These are phyloP conservation scores for Magnaporthiopsis incrustans DNA, from an alignment of 2,329 filamentous ascomycete species.

Conservation along the genomic window DNA sequence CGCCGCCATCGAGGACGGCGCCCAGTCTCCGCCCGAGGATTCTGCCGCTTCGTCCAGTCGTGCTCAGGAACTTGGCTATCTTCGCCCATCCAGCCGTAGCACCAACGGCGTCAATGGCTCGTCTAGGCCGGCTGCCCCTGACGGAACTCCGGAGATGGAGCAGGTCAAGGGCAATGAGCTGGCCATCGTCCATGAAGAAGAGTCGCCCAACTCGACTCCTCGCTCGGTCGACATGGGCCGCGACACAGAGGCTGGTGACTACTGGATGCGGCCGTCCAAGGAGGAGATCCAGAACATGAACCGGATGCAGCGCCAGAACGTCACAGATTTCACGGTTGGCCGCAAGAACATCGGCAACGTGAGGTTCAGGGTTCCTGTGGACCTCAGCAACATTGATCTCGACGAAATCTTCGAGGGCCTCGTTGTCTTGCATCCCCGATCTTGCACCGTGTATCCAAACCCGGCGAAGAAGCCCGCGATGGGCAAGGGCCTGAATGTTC, in stretches of 20 bases:
- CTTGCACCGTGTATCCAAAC: constrained; percentile 80
- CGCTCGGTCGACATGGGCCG: constrained; percentile 23
- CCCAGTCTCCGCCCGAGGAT: constrained; percentile 30
- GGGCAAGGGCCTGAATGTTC: constrained; percentile 87
- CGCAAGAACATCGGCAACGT: constrained; percentile 75
- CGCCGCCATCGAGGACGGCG: constrained; percentile 29
- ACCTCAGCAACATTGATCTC: constrained; percentile 70
- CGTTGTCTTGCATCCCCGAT: constrained; percentile 67
- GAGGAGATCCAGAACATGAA: constrained; percentile 74
- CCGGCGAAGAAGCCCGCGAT: constrained; percentile 69
- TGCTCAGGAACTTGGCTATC: constrained; percentile 50
- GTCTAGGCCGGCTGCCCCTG: constrained; percentile 23
- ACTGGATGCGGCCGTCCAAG: constrained; percentile 76
- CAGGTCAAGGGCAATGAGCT: constrained; percentile 69
- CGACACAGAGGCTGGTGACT: constrained; percentile 46
- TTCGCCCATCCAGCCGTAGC: constrained; percentile 42
- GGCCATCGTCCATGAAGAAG: constrained; percentile 69
- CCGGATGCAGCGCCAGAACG: constrained; percentile 65
- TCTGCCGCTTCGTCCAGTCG: constrained; percentile 14
- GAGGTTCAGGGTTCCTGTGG: constrained; percentile 72
- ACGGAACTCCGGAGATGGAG: constrained; percentile 50
- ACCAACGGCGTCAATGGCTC: constrained; percentile 35
- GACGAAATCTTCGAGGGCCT: constrained; percentile 73
- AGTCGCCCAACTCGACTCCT: constrained; percentile 24
- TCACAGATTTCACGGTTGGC: constrained; percentile 72